These are phyloP conservation scores for Cercospora sp. DNA, from an alignment of 2,329 filamentous ascomycete genomes.

Conservation along the genomic window DNA sequence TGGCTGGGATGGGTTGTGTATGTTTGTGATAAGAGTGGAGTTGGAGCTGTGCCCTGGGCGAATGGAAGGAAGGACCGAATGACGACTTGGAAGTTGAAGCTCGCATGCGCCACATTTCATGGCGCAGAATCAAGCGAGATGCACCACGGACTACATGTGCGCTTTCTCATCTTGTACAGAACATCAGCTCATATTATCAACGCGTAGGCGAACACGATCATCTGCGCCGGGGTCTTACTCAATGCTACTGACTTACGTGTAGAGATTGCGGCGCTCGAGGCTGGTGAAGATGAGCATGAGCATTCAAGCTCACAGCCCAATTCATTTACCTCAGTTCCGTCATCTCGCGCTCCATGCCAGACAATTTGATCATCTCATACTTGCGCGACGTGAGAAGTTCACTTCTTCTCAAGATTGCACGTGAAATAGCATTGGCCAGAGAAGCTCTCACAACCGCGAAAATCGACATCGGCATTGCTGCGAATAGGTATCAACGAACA, in stretches of 20 bases:
- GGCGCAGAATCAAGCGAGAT: not conserved
- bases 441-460: not conserved
- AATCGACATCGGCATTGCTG: not conserved
- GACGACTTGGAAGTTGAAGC: not conserved
- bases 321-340: not conserved
- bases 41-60: not conserved
- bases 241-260: not conserved
- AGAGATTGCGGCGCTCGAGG: not conserved
- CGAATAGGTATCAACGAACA: not conserved
- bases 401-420: not conserved
- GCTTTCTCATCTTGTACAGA: not conserved
- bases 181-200: not conserved
- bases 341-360: not conserved
- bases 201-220: not conserved
- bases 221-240: not conserved
- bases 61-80: conserved; percentile 6
- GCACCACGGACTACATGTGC: not conserved
- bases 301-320: not conserved
- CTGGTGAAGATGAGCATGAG: not conserved
- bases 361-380: not conserved
- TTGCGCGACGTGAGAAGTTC: not conserved
- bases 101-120: conserved; percentile 2
- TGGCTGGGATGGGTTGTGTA: not conserved
- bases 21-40: conserved; percentile 1
- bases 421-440: not conserved